Evolutionary conservation across 2,329 filamentous ascomycete species (phyloP).

Genomic region (Ophiocordyceps australis): DNA sequence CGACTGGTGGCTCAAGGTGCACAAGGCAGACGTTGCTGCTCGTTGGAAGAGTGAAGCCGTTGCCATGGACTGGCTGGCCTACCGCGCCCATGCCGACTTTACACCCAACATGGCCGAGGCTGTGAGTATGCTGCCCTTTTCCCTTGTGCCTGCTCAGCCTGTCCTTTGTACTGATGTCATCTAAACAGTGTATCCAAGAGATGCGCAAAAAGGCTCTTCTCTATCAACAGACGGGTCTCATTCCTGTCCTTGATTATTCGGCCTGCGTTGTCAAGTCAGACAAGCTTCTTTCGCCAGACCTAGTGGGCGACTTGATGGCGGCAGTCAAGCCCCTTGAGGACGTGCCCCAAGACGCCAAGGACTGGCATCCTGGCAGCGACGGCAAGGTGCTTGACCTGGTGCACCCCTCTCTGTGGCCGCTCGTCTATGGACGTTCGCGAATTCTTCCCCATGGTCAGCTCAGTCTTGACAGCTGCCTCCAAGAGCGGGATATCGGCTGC

Average conservation of each 20-base stretch:
- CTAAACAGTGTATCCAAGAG: slow-evolving; percentile 15
- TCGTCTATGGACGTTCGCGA: slow-evolving; percentile 31
- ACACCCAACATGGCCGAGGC: slow-evolving; percentile 11
- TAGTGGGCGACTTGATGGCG: slow-evolving; percentile 17
- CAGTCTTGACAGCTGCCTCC: slow-evolving; percentile 18
- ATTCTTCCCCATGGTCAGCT: slow-evolving; percentile 10
- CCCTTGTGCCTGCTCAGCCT: no score
- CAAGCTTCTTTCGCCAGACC: slow-evolving; percentile 6
- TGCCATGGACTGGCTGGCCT: slow-evolving; percentile 10
- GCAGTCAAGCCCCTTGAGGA: slow-evolving; percentile 29
- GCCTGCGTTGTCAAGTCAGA: slow-evolving; percentile 17
- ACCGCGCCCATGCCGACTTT: slow-evolving; percentile 8
- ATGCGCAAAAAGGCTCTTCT: slow-evolving; percentile 13
- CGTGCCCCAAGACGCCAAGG: slow-evolving; percentile 26
- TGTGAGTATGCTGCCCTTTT: slow-evolving; percentile 6
- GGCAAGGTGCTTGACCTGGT: slow-evolving; percentile 41
- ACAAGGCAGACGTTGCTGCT: slow-evolving; percentile 7
- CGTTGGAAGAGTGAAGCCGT: slow-evolving; percentile 13
- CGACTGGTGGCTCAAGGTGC: slow-evolving; percentile 15
- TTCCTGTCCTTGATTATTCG: slow-evolving; percentile 14
- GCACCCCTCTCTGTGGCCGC: slow-evolving; percentile 44
- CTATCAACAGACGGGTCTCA: slow-evolving; percentile 12
- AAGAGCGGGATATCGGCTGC: slow-evolving; percentile 13
- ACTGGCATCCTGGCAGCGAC: slow-evolving; percentile 43
- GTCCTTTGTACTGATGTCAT: no score